phyloP scores from a whole-genome alignment of 2,329 filamentous ascomycete genomes.

The Thelonectria rubi region DNA sequence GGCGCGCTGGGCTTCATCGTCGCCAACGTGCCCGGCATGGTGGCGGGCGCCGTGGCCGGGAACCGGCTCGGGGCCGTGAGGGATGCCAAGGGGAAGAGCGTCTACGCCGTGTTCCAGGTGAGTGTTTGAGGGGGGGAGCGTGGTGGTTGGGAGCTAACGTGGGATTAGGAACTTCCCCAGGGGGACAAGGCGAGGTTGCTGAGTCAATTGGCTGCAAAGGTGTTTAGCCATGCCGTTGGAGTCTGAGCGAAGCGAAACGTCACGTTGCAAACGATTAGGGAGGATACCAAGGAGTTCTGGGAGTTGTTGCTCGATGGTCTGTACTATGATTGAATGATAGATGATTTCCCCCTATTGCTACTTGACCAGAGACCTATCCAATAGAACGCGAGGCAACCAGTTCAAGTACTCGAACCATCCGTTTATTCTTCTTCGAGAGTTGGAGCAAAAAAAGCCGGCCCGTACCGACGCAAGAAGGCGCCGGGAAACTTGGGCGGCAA shows the following conservation, averaged over 20 bases:
- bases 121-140: slow-evolving; percentile 27
- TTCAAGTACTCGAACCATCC: neutral
- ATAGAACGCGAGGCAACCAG: neutral
- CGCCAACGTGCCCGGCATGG: slow-evolving; percentile 86
- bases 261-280: neutral
- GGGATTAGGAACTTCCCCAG: slow-evolving; percentile 77
- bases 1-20: slow-evolving; percentile 94
- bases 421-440: neutral
- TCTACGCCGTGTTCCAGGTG: slow-evolving; percentile 85
- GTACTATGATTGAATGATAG: no score
- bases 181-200: slow-evolving; percentile 82
- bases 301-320: slow-evolving; percentile 9
- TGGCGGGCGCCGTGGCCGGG: slow-evolving; percentile 91
- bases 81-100: slow-evolving; percentile 92
- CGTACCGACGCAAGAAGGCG: slow-evolving; percentile 3
- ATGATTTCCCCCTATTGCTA: neutral
- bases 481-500: slow-evolving; percentile 24
- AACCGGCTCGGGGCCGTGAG: slow-evolving; percentile 90
- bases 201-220: slow-evolving; percentile 83
- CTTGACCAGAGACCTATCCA: neutral
- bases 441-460: slow-evolving; percentile 9
- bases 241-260: slow-evolving; percentile 43
- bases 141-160: slow-evolving; percentile 15
- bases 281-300: slow-evolving; percentile 23
- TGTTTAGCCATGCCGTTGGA: slow-evolving; percentile 82